phyloP scores from a whole-genome alignment of 1,139 yeast genomes.

The Geotrichum aggregatum region DNA sequence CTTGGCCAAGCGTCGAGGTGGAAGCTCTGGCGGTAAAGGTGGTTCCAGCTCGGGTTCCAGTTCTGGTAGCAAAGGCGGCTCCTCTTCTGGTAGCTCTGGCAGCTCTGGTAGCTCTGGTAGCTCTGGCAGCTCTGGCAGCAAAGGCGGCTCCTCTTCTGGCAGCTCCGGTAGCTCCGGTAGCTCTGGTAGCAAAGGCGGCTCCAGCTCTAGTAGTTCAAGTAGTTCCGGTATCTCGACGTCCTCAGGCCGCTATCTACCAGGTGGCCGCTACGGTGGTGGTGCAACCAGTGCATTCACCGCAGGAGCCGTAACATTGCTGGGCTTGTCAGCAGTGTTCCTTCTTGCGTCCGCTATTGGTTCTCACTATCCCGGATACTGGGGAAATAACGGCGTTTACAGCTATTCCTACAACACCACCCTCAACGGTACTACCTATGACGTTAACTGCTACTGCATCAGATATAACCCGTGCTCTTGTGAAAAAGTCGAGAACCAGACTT shows the following conservation, averaged over 20 bases:
- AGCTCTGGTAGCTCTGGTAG: conserved; percentile 20
- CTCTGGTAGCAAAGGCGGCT: conserved; percentile 13
- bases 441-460: conserved; percentile 28
- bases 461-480: conserved; percentile 30
- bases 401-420: conserved; percentile 27
- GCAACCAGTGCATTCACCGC: conserved; percentile 27
- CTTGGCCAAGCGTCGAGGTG: conserved; percentile 17
- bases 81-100: conserved; percentile 4
- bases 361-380: conserved; percentile 30
- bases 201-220: conserved; percentile 8
- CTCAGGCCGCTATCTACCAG: conserved; percentile 17
- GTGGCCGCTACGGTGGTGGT: conserved; percentile 30
- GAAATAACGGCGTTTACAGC: conserved; percentile 25
- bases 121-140: conserved; percentile 22
- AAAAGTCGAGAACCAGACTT: conserved; percentile 21
- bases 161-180: conserved; percentile 15
- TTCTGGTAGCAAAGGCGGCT: conserved; percentile 3
- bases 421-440: conserved; percentile 27
- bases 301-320: conserved; percentile 28
- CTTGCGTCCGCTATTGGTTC: conserved; percentile 12
- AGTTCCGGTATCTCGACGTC: conserved; percentile 13
- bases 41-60: not conserved
- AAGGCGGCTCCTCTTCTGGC: conserved; percentile 20
- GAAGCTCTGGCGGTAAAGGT: conserved; percentile 3
- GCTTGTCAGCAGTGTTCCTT: conserved; percentile 23